phyloP scores from a whole-genome alignment of 1,284 basidiomycete species.

The Xanthoconium separans region DNA sequence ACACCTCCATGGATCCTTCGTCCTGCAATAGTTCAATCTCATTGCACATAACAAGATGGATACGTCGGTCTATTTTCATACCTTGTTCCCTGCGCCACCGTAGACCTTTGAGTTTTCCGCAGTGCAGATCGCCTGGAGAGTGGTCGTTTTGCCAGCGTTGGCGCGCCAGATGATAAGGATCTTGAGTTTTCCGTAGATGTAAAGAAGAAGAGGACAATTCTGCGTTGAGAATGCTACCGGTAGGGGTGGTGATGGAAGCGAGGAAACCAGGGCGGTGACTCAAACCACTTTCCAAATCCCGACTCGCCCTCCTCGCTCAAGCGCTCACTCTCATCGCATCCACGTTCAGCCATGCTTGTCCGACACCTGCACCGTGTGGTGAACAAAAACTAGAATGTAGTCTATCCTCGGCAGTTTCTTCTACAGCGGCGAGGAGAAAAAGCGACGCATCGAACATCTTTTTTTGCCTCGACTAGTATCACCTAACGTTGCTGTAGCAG shows the following conservation, averaged over 20 bases:
- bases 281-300: too few relatives aligned
- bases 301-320: too few relatives aligned
- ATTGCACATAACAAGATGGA: not conserved
- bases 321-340: slow-evolving; percentile 74
- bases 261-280: too few relatives aligned
- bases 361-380: slow-evolving; percentile 87
- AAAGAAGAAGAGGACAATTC: too few relatives aligned
- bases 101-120: slow-evolving; percentile 5
- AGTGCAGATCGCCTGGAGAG: slow-evolving; percentile 5
- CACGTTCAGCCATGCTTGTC: slow-evolving; percentile 89
- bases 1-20: not conserved
- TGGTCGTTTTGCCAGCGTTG: slow-evolving; percentile 13
- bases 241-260: too few relatives aligned
- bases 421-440: slow-evolving; percentile 76
- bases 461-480: slow-evolving; percentile 41
- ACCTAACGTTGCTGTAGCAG: slow-evolving; percentile 43
- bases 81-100: not conserved
- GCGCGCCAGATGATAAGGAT: not conserved
- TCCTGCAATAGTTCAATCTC: slow-evolving; percentile 1
- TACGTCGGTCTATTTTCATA: not conserved
- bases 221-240: too few relatives aligned
- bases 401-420: slow-evolving; percentile 84
- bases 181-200: too few relatives aligned
- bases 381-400: slow-evolving; percentile 76
- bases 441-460: slow-evolving; percentile 47